Evolutionary conservation across 805 yeast species (phyloP).

Genomic region (Lachancea waltii): DNA sequence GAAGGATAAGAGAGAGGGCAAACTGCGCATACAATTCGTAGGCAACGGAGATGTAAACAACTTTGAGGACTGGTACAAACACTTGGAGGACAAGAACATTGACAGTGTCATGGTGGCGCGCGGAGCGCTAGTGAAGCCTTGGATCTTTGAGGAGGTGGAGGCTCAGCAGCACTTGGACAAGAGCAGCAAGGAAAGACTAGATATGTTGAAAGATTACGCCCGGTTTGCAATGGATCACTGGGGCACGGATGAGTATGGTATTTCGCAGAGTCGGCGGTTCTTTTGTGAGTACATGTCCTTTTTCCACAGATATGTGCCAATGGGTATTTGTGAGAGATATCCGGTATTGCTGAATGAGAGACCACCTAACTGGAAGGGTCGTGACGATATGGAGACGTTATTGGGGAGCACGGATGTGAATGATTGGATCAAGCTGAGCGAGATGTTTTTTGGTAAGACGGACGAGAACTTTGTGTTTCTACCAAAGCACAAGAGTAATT

Average conservation of each 20-base stretch:
- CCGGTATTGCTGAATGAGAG: slow-evolving; percentile 90
- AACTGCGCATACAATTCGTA: slow-evolving; percentile 66
- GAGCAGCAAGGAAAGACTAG: slow-evolving; percentile 82
- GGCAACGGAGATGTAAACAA: slow-evolving; percentile 95
- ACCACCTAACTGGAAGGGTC: slow-evolving; percentile 89
- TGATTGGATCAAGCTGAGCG: slow-evolving; percentile 95
- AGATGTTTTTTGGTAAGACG: slow-evolving; percentile 88
- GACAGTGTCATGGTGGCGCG: slow-evolving; percentile 97
- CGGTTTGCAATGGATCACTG: slow-evolving; percentile 87
- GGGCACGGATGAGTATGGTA: slow-evolving; percentile 96
- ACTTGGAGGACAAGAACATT: slow-evolving; percentile 55
- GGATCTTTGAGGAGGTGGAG: slow-evolving; percentile 96
- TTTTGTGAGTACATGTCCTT: slow-evolving; percentile 92
- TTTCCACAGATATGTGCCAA: slow-evolving; percentile 90
- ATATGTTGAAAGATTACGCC: slow-evolving; percentile 61
- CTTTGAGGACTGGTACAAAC: slow-evolving; percentile 81
- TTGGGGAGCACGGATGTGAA: slow-evolving; percentile 77
- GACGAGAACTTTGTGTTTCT: slow-evolving; percentile 66
- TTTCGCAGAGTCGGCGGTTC: slow-evolving; percentile 79
- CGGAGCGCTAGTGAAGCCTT: slow-evolving; percentile 96
- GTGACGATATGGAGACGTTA: slow-evolving; percentile 87
- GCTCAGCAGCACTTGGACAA: slow-evolving; percentile 86
- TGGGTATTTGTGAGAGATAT: slow-evolving; percentile 80
- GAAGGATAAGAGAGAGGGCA: slow-evolving; percentile 51
- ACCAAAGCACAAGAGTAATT: slow-evolving; percentile 94